A percentile compares a stretch with the other conserved stretches of the same genome.
phyloP scores from a whole-genome alignment of 2,329 filamentous ascomycete genomes.

The Penicillium sp. region DNA sequence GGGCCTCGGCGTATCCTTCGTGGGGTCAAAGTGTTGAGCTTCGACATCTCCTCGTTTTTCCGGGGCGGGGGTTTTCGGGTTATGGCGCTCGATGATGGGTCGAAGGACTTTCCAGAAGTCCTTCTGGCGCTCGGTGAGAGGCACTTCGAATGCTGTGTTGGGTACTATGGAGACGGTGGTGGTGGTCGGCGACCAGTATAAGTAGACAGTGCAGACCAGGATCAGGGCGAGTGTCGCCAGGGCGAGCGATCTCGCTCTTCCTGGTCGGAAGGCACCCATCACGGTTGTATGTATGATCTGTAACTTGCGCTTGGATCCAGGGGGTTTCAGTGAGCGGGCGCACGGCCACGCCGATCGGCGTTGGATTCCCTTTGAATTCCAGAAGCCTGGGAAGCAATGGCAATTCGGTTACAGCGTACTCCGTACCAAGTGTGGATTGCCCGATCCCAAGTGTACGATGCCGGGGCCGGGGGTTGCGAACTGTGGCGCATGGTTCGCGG shows the following conservation, averaged over 20 bases:
- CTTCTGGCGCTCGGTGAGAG: conserved; percentile 35
- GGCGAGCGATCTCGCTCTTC: conserved; percentile 29
- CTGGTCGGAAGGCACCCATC: conserved; percentile 31
- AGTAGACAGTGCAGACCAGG: conserved; percentile 35
- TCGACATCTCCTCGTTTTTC: conserved; percentile 23
- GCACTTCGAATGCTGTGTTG: conserved; percentile 34
- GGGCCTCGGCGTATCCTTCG: conserved; percentile 29
- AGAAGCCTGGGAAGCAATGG: neutral
- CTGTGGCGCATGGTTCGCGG: conserved; percentile 1
- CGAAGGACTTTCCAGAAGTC: conserved; percentile 38
- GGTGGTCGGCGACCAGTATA: conserved; percentile 36
- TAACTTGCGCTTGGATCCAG: conserved; percentile 6
- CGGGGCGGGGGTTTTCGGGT: conserved; percentile 32
- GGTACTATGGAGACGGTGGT: conserved; percentile 32
- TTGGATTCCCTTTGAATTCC: neutral
- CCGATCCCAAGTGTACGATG: neutral
- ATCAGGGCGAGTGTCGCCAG: conserved; percentile 29
- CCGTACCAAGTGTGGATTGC: too few species aligned
- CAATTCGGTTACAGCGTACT: too few species aligned
- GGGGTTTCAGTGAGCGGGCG: conserved; percentile 17
- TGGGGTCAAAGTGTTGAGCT: conserved; percentile 31
- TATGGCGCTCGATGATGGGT: conserved; percentile 33
- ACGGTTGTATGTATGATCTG: neutral
- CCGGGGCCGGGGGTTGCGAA: neutral
- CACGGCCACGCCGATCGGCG: conserved; percentile 21